Evolutionary conservation across 805 yeast species (phyloP).

Genomic region (Blastobotrys chiropterorum): DNA sequence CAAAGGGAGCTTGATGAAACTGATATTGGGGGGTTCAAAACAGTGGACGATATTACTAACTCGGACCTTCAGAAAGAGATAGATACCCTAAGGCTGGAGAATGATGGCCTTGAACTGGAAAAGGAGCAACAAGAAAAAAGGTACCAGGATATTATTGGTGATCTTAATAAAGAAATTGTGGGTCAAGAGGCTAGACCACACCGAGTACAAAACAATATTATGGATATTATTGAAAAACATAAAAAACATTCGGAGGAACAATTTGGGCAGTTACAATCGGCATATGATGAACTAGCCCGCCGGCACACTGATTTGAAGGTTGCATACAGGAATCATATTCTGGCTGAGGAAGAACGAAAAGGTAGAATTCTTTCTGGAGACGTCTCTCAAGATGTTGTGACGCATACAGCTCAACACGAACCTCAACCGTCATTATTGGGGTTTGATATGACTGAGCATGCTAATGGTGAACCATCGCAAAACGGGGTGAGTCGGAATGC

Average conservation of each 20-base stretch:
- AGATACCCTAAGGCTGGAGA: conserved; percentile 8
- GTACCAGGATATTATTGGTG: conserved; percentile 12
- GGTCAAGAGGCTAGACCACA: conserved; percentile 11
- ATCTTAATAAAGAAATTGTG: conserved; percentile 13
- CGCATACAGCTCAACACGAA: not conserved
- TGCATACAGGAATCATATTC: conserved; percentile 18
- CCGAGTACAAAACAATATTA: conserved; percentile 9
- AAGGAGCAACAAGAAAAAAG: conserved; percentile 8
- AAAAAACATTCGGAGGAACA: conserved; percentile 15
- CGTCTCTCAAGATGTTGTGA: not conserved
- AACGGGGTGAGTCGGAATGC: not conserved
- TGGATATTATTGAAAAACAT: conserved; percentile 15
- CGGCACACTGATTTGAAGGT: conserved; percentile 24
- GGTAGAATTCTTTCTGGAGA: conserved; percentile 4
- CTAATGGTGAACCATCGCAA: not conserved
- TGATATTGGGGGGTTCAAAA: not conserved
- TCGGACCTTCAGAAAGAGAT: conserved; percentile 3
- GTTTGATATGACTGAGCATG: conserved; percentile 8
- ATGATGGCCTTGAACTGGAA: conserved; percentile 13
- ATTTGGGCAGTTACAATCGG: conserved; percentile 20
- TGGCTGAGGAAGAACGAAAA: not conserved
- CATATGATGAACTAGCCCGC: conserved; percentile 25
- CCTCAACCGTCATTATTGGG: conserved; percentile 13
- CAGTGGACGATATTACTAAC: not conserved
- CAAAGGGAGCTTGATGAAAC: not conserved